Percentiles rank a stretch among this genome's conserved stretches.
Evolutionary conservation across 352 stramenopile genomes (phyloP).

Genomic region (Globisporangium polare): DNA sequence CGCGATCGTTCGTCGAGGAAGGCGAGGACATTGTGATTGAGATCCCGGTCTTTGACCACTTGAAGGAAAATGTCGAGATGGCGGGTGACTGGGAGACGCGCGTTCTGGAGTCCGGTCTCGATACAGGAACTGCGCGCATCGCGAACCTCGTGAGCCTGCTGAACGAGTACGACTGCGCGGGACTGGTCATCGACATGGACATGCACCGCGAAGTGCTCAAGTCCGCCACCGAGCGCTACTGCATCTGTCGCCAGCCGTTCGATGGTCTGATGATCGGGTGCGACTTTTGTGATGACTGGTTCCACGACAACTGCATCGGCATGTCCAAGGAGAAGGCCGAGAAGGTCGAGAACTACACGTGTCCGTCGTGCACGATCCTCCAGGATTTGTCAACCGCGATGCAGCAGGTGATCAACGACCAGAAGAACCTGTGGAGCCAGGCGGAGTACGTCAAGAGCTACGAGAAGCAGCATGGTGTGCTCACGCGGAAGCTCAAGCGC

Average conservation of each 20-base stretch:
- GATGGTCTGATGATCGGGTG: conserved; percentile 89
- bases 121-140: conserved; percentile 75
- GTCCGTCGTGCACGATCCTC: conserved; percentile 91
- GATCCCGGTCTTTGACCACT: conserved; percentile 61
- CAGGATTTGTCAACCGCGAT: conserved; percentile 77
- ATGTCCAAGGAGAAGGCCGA: conserved; percentile 92
- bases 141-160: conserved; percentile 59
- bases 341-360: conserved; percentile 95
- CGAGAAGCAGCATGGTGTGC: conserved; percentile 74
- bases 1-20: conserved; percentile 74
- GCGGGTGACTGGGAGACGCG: conserved; percentile 78
- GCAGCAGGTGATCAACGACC: conserved; percentile 38
- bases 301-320: conserved; percentile 87
- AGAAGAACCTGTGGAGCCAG: conserved; percentile 77
- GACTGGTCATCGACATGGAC: conserved; percentile 80
- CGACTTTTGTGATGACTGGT: conserved; percentile 88
- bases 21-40: conserved; percentile 75
- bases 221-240: conserved; percentile 90
- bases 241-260: conserved; percentile 89
- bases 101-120: conserved; percentile 70
- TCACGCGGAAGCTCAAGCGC: conserved; percentile 75
- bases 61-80: conserved; percentile 80
- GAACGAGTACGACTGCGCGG: conserved; percentile 76
- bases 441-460: conserved; percentile 82
- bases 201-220: conserved; percentile 89